Base-by-base conservation (phyloP, 441 rosid genomes). In the Mallotus repandus region DNA sequence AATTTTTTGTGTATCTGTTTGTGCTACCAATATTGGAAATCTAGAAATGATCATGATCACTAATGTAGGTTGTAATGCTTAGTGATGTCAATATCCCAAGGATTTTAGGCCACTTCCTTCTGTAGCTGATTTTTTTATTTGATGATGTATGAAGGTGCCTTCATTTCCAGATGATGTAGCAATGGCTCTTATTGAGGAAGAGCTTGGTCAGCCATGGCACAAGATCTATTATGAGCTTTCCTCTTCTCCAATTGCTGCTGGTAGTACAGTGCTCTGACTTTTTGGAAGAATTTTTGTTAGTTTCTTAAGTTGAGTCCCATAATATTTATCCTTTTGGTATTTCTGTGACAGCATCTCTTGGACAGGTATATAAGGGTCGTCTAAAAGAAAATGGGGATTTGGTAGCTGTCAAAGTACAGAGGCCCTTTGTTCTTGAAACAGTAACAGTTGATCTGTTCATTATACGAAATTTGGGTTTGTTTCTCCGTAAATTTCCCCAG, bases 111-210 rank as follows among this genome's bases (percentile, higher is more conserved):
- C 54, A 73, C 53, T 52, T 22, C 50, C 16, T 71, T 56, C 22
- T 25, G 21, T 77, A 46, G 66, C 84, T 78, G 81, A 82, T 77
- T 52, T 71, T 77, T 83, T 68, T 78, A 66, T 81, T 69, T 79
- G 81, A 70, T 82, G 75, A 70, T 78, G 57, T 80, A 77, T 80
- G 82, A 84, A 95, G 99, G 99, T 95, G 75, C 99, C 99, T 83
- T 95, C 99, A 78, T 95, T 83, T 89, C 99, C 99, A 65, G 99
- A 95, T 85, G 97, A 92, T 85, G 81, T 95, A 41, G 99, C 98
- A 60, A 92, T 95, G 99, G 97, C 98, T 74, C 93, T 95, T 77
- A 79, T 95, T 19, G 87, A 89, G 76, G 95, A 95, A 87, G 98
- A 92, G 84, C 96, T 95, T 78, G 98, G 98, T 70, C 90, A 76